Percentiles rank a stretch among this genome's conserved stretches.
Evolutionary conservation across 805 yeast species (phyloP).

Genomic region (Kazachstania kunashirensis): DNA sequence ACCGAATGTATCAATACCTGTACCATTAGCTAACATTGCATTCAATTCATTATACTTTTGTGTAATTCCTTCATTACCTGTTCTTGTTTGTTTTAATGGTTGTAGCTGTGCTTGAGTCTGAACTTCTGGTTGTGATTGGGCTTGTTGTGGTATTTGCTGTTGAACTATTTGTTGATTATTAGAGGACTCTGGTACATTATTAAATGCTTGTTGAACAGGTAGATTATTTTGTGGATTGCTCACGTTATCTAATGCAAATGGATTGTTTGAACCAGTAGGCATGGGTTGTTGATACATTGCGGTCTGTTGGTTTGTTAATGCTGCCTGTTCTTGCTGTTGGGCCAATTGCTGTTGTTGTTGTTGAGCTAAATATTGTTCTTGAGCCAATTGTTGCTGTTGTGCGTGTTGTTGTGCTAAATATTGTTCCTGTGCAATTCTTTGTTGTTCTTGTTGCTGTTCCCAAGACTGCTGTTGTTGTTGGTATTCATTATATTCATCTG

Average conservation of each 20-base stretch:
- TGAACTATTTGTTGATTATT: constrained; percentile 4
- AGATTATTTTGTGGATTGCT: constrained; percentile 1
- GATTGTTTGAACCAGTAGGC: constrained; percentile 67
- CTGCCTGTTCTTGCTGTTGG: constrained; percentile 3
- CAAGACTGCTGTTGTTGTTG: constrained; percentile 24
- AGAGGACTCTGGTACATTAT: constrained; percentile 5
- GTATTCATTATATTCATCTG: constrained; percentile 22
- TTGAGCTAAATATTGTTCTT: constrained; percentile 1
- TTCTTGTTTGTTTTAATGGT: constrained; percentile 37
- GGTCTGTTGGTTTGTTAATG: constrained; percentile 17
- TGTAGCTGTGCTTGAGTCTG: constrained; percentile 24
- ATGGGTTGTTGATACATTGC: constrained; percentile 39
- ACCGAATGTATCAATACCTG: constrained; percentile 82
- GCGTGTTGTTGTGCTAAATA: constrained; percentile 5
- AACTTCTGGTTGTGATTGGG: constrained; percentile 4
- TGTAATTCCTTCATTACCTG: constrained; percentile 47
- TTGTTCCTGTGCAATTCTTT: constrained; percentile 22
- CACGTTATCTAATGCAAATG: constrained; percentile 45
- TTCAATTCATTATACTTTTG: constrained; percentile 64
- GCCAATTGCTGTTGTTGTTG: constrained; percentile 4
- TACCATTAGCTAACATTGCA: constrained; percentile 69
- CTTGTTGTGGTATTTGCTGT: not conserved
- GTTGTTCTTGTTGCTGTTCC: constrained; percentile 23
- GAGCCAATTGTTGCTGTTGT: constrained; percentile 3
- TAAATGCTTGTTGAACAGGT: constrained; percentile 12